Base-by-base conservation (phyloP, 257 asterid genomes). In the Solanum peruvianum region DNA sequence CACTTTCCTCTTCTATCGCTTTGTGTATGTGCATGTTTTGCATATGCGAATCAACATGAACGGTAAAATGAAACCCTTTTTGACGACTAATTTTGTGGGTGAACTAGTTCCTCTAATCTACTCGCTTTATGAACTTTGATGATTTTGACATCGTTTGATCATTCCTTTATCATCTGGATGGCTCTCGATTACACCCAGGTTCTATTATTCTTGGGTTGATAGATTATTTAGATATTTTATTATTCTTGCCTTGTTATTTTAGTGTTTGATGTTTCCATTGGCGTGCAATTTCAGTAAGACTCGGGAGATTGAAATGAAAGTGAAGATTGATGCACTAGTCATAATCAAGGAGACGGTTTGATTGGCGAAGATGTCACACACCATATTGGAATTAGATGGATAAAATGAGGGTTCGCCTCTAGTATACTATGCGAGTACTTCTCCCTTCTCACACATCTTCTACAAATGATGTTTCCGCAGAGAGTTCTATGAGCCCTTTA, bases 401-500 rank as follows among this genome's bases (percentile, higher is more conserved):
- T 62, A 62, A 62, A 62, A 62, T 62, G 15, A 4, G 69, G 69
- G 31, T 62, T 62, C 27, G 2, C 31, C 69, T 4, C 69, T 62
- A 62, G 69, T 23, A 11, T 62, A 23, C 69, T 62, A 23, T 62
- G 31, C 15, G 0, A 58, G 25, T 10, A 58, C 9, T 58, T 58
- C 5, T 20, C 12, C 12, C 11, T 20, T 8, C 1, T 58, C 25
- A 20, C 0, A 20, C 25, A 58, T 58, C 89, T 86, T 73, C 37
- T 44, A 9, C 62, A 91, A 87, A 72, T 93, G 96, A 89, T 90
- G 90, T 47, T 88, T 88, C 35, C 92, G 91, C 20, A 92, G 33
- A 45, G 52, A n/a, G 92, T 75, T 52, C 70, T 49, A 83, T 94
- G 95, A 83, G 90, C 87, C 91, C 91, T 90, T 21, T 93, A 93